A percentile compares a stretch with the other conserved stretches of the same genome.
These are phyloP conservation scores for Gentiana dahurica DNA, from an alignment of 257 asterid genomes.

Conservation along the genomic window DNA sequence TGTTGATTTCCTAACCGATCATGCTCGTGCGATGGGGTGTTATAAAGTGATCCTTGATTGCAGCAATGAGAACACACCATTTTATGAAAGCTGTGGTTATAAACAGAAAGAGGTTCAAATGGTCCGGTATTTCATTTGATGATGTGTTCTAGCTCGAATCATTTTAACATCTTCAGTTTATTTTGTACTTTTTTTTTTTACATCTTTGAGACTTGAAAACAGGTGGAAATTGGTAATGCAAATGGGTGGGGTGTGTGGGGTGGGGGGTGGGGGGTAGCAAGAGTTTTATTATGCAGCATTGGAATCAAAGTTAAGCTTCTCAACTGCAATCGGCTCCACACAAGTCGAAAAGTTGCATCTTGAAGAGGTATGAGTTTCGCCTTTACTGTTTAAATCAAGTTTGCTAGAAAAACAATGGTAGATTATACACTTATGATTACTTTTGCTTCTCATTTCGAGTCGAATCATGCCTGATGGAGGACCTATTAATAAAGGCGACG, in stretches of 20 bases:
- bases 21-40: conserved; percentile 60
- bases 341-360: conserved; percentile 57
- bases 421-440: conserved; percentile 26
- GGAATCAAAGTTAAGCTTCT: conserved; percentile 4
- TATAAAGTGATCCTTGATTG: conserved; percentile 90
- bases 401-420: conserved; percentile 37
- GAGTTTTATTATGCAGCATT: too few relatives aligned
- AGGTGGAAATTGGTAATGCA: too few relatives aligned
- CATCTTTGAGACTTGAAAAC: too few relatives aligned
- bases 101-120: conserved; percentile 61
- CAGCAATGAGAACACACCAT: conserved; percentile 38
- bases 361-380: conserved; percentile 42
- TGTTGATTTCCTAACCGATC: conserved; percentile 51
- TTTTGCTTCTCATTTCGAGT: conserved; percentile 32
- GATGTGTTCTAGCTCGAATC: too few relatives aligned
- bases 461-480: conserved; percentile 13
- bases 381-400: conserved; percentile 65
- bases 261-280: too few relatives aligned
- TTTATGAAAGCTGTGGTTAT: conserved; percentile 87
- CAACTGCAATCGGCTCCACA: conserved; percentile 61
- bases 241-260: too few relatives aligned
- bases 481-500: conserved; percentile 12
- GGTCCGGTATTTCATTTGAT: conserved; percentile 58
- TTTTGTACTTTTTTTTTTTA: too few relatives aligned
- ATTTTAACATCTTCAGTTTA: too few relatives aligned